Conservation (phyloP, 768 basidiomycete species). For the Rhizopogon salebrosus region DNA sequence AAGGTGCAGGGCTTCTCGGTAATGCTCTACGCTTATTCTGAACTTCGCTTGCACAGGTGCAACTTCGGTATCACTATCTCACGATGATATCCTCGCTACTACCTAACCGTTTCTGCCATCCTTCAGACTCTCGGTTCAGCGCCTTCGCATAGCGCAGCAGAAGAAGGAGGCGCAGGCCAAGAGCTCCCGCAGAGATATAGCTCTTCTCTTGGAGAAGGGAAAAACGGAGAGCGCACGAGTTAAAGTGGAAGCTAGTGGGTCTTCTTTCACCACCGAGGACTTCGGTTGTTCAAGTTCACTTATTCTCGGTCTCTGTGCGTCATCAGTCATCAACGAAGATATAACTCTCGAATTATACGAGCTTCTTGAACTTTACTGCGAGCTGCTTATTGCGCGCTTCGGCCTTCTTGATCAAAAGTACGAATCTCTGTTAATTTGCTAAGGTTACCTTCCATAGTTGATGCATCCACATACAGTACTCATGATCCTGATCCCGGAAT, state of each 20-base stretch:
- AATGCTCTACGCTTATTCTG: neutral
- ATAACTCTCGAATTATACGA: conserved; percentile 85
- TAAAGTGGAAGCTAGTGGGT: conserved; percentile 78
- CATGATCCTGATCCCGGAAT: conserved; percentile 86
- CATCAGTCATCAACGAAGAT: conserved; percentile 76
- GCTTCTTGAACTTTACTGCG: conserved; percentile 89
- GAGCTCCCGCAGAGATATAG: conserved; percentile 71
- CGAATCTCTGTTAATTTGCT: conserved; percentile 18
- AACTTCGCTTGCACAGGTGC: conserved; percentile 31
- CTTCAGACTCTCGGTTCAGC: conserved; percentile 75
- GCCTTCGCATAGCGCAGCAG: conserved; percentile 80
- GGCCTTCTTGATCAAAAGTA: conserved; percentile 87
- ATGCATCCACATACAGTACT: conserved; percentile 36
- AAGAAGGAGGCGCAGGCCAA: conserved; percentile 90
- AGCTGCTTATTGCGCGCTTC: conserved; percentile 89
- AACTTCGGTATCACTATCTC: conserved; percentile 34
- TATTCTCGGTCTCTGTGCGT: neutral
- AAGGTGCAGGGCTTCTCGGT: conserved; percentile 32
- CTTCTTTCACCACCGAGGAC: conserved; percentile 10
- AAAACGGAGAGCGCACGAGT: conserved; percentile 83
- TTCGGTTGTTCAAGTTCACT: conserved; percentile 15
- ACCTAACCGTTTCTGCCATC: conserved; percentile 1
- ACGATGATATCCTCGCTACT: neutral
- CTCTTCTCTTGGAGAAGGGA: conserved; percentile 68
- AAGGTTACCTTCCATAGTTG: conserved; percentile 5